A percentile compares a stretch with the other conserved stretches of the same genome.
Evolutionary conservation across 306 rosid genomes (phyloP).

Genomic region (Ziziphus jujuba): DNA sequence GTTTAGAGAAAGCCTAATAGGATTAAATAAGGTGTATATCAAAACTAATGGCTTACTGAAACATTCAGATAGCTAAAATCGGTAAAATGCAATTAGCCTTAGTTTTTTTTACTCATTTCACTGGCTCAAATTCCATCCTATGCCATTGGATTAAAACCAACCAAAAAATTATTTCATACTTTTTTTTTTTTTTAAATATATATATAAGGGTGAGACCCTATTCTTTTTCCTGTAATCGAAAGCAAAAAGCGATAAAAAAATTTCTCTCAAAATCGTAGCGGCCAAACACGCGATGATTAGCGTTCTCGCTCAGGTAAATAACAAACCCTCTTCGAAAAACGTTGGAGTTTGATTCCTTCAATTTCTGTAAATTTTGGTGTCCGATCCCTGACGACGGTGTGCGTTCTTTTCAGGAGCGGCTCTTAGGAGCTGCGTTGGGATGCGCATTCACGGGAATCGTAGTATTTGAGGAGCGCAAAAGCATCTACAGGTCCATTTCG

Average conservation of each 20-base stretch:
- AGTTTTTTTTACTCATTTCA: no score
- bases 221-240: background rate
- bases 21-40: no score
- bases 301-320: conserved; percentile 69
- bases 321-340: background rate
- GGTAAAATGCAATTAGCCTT: no score
- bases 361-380: background rate
- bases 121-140: no score
- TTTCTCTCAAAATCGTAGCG: background rate
- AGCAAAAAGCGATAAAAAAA: background rate
- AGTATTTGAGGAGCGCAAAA: conserved; percentile 67
- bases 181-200: no score
- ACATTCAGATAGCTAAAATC: no score
- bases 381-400: background rate
- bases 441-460: conserved; percentile 54
- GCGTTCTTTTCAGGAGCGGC: conserved; percentile 56
- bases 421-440: conserved; percentile 82
- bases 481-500: conserved; percentile 60
- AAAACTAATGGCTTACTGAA: no score
- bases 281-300: conserved; percentile 56
- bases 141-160: no score
- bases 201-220: no score
- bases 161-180: no score
- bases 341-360: background rate
- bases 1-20: no score